Base-by-base conservation (phyloP, 257 asterid species). In the Nicotiana attenuata region DNA sequence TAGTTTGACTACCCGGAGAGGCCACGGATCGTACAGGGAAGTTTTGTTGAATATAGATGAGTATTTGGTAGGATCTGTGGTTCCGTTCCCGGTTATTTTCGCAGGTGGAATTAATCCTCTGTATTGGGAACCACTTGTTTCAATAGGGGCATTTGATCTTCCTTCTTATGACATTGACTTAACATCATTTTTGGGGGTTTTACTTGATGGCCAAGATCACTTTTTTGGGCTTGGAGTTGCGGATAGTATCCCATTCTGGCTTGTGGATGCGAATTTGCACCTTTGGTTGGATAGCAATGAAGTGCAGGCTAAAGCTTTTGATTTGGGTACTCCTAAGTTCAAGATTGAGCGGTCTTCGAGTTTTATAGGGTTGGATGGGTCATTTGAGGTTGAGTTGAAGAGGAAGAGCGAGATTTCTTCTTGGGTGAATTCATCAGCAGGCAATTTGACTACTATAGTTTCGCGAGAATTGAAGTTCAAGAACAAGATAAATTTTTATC, bases 11-110 rank as follows among this genome's bases (percentile, higher is more conserved):
- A 86, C 89, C 2, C 56, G 79, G 80, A 80, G 89, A 29, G 95
- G 97, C 35, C 89, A 91, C 67, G 95, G 98, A 4, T 90, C 98
- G 1, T 90, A 88, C 66, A 90, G 98, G 24, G 97, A 93, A 77
- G 91, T 95, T 13, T 75, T 86, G 79, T 90, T 95, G 82, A 91
- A 83, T 71, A 82, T 95, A 10, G 97, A 95, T 53, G 89, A 85
- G 50, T 80, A 82, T 56, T 86, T 85, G 24, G 93, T 92, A 7
- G 98, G 94, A 84, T 87, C 97, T 0, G 90, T 90, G 24, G 81
- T 93, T 38, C 99, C 98, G 3, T 90, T 95, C 50, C 99, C 99
- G 0, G 97, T 95, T 35, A 86, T 93, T 65, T 95, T 88, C 83
- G 65, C 94, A 0, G 98, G 99, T 6, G 98, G 97, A 24, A 85